Evolutionary conservation across 1,139 yeast genomes (phyloP).

Genomic region (Hansenula sp.): DNA sequence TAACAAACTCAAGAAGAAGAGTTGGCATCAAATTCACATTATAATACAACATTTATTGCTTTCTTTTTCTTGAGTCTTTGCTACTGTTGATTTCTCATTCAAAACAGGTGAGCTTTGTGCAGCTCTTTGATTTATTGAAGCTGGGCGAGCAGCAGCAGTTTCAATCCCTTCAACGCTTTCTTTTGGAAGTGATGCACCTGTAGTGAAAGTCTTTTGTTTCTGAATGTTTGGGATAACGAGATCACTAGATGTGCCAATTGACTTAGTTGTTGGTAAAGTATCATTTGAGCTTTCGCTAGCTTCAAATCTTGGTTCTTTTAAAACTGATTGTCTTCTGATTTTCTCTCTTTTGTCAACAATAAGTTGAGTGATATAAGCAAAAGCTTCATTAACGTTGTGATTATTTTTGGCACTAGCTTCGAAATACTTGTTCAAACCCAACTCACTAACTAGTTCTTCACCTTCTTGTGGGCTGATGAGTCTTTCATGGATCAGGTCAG

Average conservation of each 20-base stretch:
- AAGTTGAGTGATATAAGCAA: conserved; percentile 21
- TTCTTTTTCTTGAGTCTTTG: background rate
- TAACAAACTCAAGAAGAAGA: no score
- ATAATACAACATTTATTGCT: conserved; percentile 2
- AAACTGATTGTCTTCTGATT: background rate
- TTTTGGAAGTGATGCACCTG: no score
- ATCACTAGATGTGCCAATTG: background rate
- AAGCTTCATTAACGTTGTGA: conserved; percentile 54
- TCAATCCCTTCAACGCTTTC: no score
- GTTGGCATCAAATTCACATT: conserved; percentile 1
- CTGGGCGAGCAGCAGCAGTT: no score
- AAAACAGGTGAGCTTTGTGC: no score
- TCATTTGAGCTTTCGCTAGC: background rate
- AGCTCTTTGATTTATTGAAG: background rate
- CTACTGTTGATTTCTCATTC: no score
- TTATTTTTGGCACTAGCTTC: conserved; percentile 74
- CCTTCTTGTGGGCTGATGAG: conserved; percentile 62
- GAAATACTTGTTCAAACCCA: conserved; percentile 37
- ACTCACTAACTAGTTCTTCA: conserved; percentile 48
- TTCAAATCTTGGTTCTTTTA: background rate
- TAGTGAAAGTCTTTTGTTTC: background rate
- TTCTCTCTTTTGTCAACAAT: background rate
- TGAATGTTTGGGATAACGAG: background rate
- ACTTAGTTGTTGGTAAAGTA: background rate
- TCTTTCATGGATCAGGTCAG: conserved; percentile 47